Base-by-base conservation (phyloP, 306 rosid species). In the Fagus crenata region DNA sequence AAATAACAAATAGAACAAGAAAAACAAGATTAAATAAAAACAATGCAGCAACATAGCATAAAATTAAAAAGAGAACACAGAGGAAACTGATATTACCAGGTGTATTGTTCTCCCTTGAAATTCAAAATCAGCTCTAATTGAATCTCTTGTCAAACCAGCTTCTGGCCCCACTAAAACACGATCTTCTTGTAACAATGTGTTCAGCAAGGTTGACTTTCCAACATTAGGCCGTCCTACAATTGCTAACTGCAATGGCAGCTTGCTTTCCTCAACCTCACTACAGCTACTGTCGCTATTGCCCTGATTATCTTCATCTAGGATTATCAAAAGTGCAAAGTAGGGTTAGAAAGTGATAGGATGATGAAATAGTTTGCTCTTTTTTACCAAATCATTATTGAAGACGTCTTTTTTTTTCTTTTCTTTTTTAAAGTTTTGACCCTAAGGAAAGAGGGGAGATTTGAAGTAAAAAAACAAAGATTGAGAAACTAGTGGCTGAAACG, bases 161-260 rank as follows among this genome's bases (percentile, higher is more conserved):
- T 95, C 98, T 11, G 98, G 97, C 49, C 98, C 97, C 82, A 92
- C 97, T 82, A 95, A 85, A 79, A 92, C 98, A 8, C 98, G 98
- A 13, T 95, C 89, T 85, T 93, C 92, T 84, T 92, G 97, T 82
- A 95, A 82, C 84, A 95, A 78, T n/a, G 93, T 80, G 77, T 90
- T 95, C 63, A 95, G 85, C 78, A 90, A 85, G 81, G 99, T 95
- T 78, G 99, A 92, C 86, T 92, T 95, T 80, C 97, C 97, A 58
- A 92, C 99, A 85, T 95, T 95, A 71, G 97, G 97, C 67, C 96
- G 92, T 86, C 98, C 98, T 14, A 95, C 97, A 72, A 95, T 95
- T 72, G 97, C 98, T 31, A 95, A 80, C 87, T 95, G 98, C 77
- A 95, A 78, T 35, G 96, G 89, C 41, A 88, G 67, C 84, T 92